Evolutionary conservation across 2,329 filamentous ascomycete genomes (phyloP), one percentile per base, ranked within the genome.

Genomic region (Aspergillus glaucus): DNA sequence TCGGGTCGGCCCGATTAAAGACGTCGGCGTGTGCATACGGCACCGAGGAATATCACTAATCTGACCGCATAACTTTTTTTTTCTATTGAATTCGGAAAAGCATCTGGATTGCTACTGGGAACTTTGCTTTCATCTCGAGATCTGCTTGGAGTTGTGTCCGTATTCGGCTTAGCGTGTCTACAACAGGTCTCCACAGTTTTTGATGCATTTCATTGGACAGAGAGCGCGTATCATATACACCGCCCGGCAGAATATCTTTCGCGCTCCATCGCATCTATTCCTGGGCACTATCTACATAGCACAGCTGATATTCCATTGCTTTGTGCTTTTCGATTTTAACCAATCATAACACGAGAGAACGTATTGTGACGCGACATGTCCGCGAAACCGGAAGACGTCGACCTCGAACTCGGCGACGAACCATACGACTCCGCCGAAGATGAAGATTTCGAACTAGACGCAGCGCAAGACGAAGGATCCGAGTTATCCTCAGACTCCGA

Each of bases 401-500:
- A 55, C 21, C 47, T 59, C 24, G 60, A 65, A 4, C 45, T 64
- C 2, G 62, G 66, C 12, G 59, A 67, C n/a, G 67, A 70, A 30
- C 53, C 51, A 1, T 70, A 70, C 36, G 58, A 68, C 49, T 70
- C 67, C 15, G 62, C 61, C 21, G 66, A 69, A 47, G 67, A 70
- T 53, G 65, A 68, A 53, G 67, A 67, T 50, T 70, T 70, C 45
- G 55, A 67, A 43, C 51, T 69, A 36, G 67, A 69, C 36, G 58
- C 53, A 6, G 61, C 50, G 10, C 61, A 60, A 48, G 65, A 64
- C n/a, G 64, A 67, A 14, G 65, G 65, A n/a, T 67, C 62, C n/a
- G 64, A 64, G 30, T 40, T 62, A 15, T 65, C 62, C 22, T 65
- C 62, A 14, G 58, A 58, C 8, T 54, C 53, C 32, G 66, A 67